Base-by-base conservation (phyloP, 192 early-diverging fungal species). In the Haplosporangium gracile region DNA sequence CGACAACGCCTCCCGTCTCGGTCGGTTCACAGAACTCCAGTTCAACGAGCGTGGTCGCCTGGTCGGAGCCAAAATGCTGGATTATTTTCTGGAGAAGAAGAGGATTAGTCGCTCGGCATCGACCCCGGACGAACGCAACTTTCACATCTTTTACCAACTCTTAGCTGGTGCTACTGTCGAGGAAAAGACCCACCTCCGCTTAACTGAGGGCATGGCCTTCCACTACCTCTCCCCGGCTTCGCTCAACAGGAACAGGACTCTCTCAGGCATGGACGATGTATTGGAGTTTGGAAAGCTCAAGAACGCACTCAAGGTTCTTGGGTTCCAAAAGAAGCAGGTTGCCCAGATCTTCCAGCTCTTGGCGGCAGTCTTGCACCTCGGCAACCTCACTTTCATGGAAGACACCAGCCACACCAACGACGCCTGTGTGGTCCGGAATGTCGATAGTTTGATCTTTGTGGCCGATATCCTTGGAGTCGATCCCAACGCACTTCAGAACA, bases 61-160 rank as follows among this genome's bases (percentile, higher is more conserved):
- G 77, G 92, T 97, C 26, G 98, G 98, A 11, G 94, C 95, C 24
- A 97, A 96, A 87, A 91, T 94, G 78, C 90, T 98, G 83, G 94
- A 96, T 85, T 98, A 97, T 82, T 91, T 98, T 77, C 88, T 99
- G 36, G 98, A 99, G 75, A 96, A 97, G 86, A 88, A 86, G 53
- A 93, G 97, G 8, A 93, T 99, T 42, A 91, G 93, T 8, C 89
- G 91, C 4, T 90, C 91, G 22, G 15, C 75, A 16, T 70, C 88
- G 2, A 85, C 82, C 20, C 79, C 91, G 43, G 92, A 91, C 77
- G 97, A 97, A 75, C 93, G 95, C 74, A 97, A 94, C 89, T 99
- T 98, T 90, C 96, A 99, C 83, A 94, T 98, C 42, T 97, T 99
- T 85, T 98, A 99, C 90, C 95, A 97, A 82, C 89, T 99, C 39